Evolutionary conservation across 768 basidiomycete genomes (phyloP).

Genomic region (Leucosporidium yakuticum): DNA sequence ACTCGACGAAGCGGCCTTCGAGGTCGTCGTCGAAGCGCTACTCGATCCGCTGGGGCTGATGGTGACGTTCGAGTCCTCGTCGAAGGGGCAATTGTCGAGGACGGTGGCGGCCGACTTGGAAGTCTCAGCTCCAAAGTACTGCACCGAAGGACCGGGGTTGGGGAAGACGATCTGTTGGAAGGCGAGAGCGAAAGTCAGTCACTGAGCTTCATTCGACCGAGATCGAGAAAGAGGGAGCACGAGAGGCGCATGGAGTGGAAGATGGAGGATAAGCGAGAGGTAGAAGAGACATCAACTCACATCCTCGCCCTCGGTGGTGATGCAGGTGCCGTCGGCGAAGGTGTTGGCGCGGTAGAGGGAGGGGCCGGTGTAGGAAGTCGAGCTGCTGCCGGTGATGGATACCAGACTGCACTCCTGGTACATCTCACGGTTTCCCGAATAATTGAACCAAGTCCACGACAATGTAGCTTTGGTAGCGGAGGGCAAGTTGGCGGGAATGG

Average conservation of each 20-base stretch:
- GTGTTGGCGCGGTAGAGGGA: slow-evolving; percentile 29
- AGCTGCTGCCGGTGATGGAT: slow-evolving; percentile 6
- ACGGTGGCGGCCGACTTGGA: not conserved
- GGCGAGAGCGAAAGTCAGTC: not conserved
- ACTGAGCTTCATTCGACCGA: too few relatives aligned
- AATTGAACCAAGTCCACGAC: slow-evolving; percentile 47
- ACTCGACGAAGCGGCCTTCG: too few relatives aligned
- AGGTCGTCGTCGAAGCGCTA: too few relatives aligned
- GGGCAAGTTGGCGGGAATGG: slow-evolving; percentile 43
- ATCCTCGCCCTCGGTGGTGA: slow-evolving; percentile 18
- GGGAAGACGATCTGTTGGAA: slow-evolving; percentile 20
- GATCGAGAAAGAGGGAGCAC: too few relatives aligned
- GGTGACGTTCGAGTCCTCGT: slow-evolving; percentile 21
- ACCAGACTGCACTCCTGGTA: slow-evolving; percentile 24
- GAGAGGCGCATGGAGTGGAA: not conserved
- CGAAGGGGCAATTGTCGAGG: slow-evolving; percentile 12
- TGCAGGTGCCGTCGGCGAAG: slow-evolving; percentile 17
- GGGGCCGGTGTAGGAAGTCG: slow-evolving; percentile 25
- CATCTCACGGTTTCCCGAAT: not conserved
- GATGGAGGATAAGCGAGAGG: too few relatives aligned
- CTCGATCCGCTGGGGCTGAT: slow-evolving; percentile 10
- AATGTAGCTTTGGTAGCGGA: slow-evolving; percentile 41
- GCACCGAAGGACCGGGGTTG: slow-evolving; percentile 23
- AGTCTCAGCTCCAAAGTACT: slow-evolving; percentile 8
- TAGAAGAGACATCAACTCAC: not conserved